Percentiles rank a stretch among this genome's conserved stretches.
phyloP scores from a whole-genome alignment of 2,329 filamentous ascomycete species.

The Taxawa tesnikishii region DNA sequence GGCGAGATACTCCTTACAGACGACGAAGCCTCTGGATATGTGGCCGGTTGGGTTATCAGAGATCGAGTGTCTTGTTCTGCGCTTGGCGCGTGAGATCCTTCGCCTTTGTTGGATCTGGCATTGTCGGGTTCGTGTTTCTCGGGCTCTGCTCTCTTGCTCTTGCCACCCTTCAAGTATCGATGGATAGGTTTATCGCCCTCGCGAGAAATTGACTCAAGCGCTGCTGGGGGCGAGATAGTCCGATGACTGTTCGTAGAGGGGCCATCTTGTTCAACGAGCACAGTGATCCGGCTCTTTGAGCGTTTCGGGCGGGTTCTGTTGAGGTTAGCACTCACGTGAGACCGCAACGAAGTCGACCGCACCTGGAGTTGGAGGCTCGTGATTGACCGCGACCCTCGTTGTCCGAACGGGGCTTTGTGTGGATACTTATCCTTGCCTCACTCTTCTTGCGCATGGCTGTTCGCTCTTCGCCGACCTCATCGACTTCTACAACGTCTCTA shows the following conservation, averaged over 20 bases:
- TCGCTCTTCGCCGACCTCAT: neutral
- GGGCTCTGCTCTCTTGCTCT: neutral
- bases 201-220: neutral
- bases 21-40: too few species aligned
- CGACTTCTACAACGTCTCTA: neutral
- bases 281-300: neutral
- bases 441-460: neutral
- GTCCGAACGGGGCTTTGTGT: neutral
- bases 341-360: too few species aligned
- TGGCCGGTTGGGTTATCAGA: too few species aligned
- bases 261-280: neutral
- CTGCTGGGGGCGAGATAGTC: neutral
- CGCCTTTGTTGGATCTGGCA: too few species aligned
- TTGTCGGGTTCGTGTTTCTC: too few species aligned
- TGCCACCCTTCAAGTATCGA: neutral
- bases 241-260: neutral
- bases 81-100: too few species aligned
- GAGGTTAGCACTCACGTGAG: too few species aligned
- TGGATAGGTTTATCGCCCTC: neutral
- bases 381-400: neutral
- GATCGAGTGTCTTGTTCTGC: too few species aligned
- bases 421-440: neutral
- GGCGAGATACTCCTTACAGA: conserved; percentile 1
- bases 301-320: neutral
- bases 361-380: too few species aligned